Percentiles rank a stretch among this genome's conserved stretches.
Conservation (phyloP, 192 early-diverging fungal species). For the Backusella liffmaniae region DNA sequence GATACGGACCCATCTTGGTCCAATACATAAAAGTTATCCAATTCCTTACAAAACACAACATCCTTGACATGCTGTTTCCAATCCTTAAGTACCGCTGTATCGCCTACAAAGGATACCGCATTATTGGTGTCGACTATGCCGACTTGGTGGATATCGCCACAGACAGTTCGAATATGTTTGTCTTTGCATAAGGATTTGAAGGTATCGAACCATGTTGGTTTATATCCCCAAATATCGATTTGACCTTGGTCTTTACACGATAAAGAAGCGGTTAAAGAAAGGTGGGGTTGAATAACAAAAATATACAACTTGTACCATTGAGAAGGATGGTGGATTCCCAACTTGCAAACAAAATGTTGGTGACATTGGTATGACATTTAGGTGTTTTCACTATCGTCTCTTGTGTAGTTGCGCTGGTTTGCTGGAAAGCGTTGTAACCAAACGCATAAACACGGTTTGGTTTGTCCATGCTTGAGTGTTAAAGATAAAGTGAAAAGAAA, state of each 20-base stretch:
- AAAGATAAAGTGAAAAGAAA: background rate
- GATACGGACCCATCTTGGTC: background rate
- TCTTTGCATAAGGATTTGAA: background rate
- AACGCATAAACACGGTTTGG: background rate
- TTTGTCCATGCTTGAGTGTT: background rate
- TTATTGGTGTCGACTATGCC: background rate
- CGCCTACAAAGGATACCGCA: background rate
- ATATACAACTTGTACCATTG: background rate
- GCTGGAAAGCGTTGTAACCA: slow-evolving; percentile 8
- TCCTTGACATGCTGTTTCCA: background rate
- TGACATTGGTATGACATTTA: background rate
- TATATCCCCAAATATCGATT: slow-evolving; percentile 10
- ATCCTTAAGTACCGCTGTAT: background rate
- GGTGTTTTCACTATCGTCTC: background rate
- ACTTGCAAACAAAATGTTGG: slow-evolving; percentile 1
- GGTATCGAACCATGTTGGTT: background rate
- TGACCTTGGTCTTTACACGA: background rate
- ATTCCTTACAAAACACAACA: background rate
- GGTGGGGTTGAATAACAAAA: background rate
- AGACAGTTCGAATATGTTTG: background rate
- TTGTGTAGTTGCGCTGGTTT: background rate
- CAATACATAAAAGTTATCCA: background rate
- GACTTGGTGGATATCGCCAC: background rate
- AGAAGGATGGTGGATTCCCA: slow-evolving; percentile 16
- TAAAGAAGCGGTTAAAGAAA: background rate